phyloP scores from a whole-genome alignment of 2,329 filamentous ascomycete genomes.

The Daldinia sp. region DNA sequence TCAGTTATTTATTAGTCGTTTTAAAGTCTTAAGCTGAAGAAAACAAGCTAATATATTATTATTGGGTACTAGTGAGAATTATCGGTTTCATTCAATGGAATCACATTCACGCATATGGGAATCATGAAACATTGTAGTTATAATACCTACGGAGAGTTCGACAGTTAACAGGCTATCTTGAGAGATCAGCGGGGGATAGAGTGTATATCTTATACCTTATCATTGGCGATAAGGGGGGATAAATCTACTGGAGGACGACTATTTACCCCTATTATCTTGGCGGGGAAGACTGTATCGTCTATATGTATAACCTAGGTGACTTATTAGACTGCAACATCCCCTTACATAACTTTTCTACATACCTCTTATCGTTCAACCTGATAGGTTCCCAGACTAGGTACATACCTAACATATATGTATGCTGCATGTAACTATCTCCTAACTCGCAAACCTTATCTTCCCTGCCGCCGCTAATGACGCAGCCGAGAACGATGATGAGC shows the following conservation, averaged over 20 bases:
- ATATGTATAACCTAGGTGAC: constrained; percentile 1
- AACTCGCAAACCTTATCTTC: constrained; percentile 33
- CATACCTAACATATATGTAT: too few species aligned
- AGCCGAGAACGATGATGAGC: constrained; percentile 37
- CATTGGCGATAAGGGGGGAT: constrained; percentile 19
- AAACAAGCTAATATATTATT: too few species aligned
- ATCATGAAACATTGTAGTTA: too few species aligned
- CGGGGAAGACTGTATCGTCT: constrained; percentile 32
- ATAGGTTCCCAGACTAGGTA: constrained; percentile 11
- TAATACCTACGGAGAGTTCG: too few species aligned
- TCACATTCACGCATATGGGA: too few species aligned
- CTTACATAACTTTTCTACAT: constrained; percentile 28
- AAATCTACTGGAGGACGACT: constrained; percentile 16
- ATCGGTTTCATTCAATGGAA: too few species aligned
- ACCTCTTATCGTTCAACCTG: constrained; percentile 10
- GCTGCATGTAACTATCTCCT: constrained; percentile 27
- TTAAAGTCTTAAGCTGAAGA: too few species aligned
- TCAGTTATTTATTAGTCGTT: too few species aligned
- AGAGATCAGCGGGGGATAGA: constrained; percentile 4
- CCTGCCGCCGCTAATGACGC: constrained; percentile 32
- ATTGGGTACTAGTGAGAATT: not conserved
- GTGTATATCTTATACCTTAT: constrained; percentile 28
- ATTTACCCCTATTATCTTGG: constrained; percentile 5
- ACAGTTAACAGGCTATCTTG: not conserved
- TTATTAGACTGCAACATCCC: constrained; percentile 10